phyloP scores from a whole-genome alignment of 129 eudicot genomes.

The Escallonia herrerae region DNA sequence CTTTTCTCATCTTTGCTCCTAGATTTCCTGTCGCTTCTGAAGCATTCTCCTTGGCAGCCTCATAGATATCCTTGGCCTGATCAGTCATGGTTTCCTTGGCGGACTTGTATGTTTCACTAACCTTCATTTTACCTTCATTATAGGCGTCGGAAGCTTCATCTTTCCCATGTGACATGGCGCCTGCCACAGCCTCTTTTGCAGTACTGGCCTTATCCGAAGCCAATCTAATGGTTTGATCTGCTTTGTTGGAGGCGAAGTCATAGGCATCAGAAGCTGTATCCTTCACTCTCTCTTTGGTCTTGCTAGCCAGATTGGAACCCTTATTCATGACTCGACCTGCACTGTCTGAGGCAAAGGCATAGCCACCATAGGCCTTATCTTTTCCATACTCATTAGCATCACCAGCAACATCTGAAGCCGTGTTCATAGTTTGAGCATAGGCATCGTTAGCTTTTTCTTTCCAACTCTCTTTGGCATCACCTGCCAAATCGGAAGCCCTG shows the following conservation, averaged over 20 bases:
- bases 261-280: conserved; percentile 27
- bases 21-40: conserved; percentile 40
- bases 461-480: not conserved
- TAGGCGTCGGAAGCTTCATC: conserved; percentile 9
- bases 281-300: conserved; percentile 8
- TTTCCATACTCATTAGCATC: conserved; percentile 11
- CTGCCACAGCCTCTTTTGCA: conserved; percentile 12
- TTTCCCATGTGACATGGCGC: conserved; percentile 6
- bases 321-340: conserved; percentile 18
- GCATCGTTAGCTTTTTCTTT: conserved; percentile 11
- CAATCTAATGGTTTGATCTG: conserved; percentile 13
- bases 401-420: conserved; percentile 12
- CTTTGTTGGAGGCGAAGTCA: conserved; percentile 17
- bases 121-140: conserved; percentile 18
- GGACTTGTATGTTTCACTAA: conserved; percentile 9
- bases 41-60: conserved; percentile 46
- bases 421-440: conserved; percentile 6
- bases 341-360: conserved; percentile 6
- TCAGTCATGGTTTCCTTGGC: conserved; percentile 26
- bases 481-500: conserved; percentile 8
- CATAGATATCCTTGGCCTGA: conserved; percentile 28
- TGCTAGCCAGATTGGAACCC: conserved; percentile 18
- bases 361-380: conserved; percentile 19
- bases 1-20: conserved; percentile 23
- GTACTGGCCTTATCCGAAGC: conserved; percentile 20